Conservation (phyloP, 371 early-diverging fungal genomes). For the Rhizopus delemar region DNA sequence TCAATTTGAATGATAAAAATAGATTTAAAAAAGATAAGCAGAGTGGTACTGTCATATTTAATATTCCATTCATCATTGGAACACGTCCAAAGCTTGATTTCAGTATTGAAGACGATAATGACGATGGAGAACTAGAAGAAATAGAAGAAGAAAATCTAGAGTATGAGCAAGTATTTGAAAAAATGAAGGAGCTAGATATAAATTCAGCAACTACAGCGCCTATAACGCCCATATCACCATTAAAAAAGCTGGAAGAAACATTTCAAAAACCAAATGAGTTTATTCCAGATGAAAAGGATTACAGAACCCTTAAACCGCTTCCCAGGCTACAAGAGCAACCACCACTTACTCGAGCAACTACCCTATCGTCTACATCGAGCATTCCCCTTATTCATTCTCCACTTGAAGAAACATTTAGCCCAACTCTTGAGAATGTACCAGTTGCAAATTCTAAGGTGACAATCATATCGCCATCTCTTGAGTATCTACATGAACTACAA, state of each 20-base stretch:
- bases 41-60: constrained; percentile 22
- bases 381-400: neutral
- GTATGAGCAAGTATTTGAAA: constrained; percentile 13
- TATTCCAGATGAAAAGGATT: neutral
- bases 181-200: constrained; percentile 20
- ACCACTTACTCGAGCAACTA: neutral
- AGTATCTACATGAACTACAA: neutral
- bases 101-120: constrained; percentile 44
- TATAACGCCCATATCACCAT: neutral
- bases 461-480: neutral
- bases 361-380: neutral
- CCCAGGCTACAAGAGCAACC: neutral
- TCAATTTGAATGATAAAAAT: constrained; percentile 39
- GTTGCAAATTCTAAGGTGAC: neutral
- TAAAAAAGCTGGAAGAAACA: neutral
- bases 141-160: constrained; percentile 5
- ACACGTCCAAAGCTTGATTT: constrained; percentile 37
- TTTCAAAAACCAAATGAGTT: constrained; percentile 1
- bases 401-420: neutral
- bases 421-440: neutral
- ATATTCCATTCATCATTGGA: constrained; percentile 35
- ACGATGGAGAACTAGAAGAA: neutral
- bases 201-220: neutral
- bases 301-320: neutral
- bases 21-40: constrained; percentile 13